phyloP scores from a whole-genome alignment of 2,329 filamentous ascomycete genomes.

The Stachybotrys elegans region DNA sequence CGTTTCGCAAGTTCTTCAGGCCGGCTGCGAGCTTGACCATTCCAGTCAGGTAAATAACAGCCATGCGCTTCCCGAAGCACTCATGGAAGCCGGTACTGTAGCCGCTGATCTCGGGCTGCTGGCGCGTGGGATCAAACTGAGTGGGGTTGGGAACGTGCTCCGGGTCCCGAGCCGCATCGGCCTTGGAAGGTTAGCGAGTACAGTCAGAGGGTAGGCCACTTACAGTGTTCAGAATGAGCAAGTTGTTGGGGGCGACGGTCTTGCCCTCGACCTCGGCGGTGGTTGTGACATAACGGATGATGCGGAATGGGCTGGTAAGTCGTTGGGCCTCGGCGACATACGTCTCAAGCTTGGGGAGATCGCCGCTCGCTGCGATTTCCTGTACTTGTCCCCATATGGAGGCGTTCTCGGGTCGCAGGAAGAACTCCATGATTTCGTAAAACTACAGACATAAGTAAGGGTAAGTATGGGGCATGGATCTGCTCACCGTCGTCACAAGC shows the following conservation, averaged over 20 bases:
- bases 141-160: slow-evolving; percentile 29
- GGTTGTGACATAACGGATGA: slow-evolving; percentile 27
- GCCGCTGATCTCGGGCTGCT: slow-evolving; percentile 31
- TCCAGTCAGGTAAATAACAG: slow-evolving; percentile 33
- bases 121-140: slow-evolving; percentile 37
- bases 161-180: slow-evolving; percentile 31
- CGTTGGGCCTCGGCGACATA: slow-evolving; percentile 37
- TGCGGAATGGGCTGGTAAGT: slow-evolving; percentile 33
- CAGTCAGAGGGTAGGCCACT: slow-evolving; percentile 9
- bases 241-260: slow-evolving; percentile 31
- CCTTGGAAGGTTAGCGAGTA: slow-evolving; percentile 20
- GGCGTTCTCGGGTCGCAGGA: slow-evolving; percentile 33
- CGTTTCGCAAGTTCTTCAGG: slow-evolving; percentile 38
- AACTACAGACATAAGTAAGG: slow-evolving; percentile 26
- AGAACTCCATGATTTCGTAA: slow-evolving; percentile 37
- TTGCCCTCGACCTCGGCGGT: slow-evolving; percentile 31
- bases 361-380: slow-evolving; percentile 25
- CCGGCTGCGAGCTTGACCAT: slow-evolving; percentile 37
- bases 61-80: slow-evolving; percentile 36
- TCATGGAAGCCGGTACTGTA: slow-evolving; percentile 43
- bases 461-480: neutral
- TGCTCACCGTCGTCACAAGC: slow-evolving; percentile 30
- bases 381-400: slow-evolving; percentile 39
- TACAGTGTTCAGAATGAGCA: slow-evolving; percentile 35
- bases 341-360: slow-evolving; percentile 26